Conservation (phyloP, 352 stramenopile species). For the Phytophthora macrochlamydospora region DNA sequence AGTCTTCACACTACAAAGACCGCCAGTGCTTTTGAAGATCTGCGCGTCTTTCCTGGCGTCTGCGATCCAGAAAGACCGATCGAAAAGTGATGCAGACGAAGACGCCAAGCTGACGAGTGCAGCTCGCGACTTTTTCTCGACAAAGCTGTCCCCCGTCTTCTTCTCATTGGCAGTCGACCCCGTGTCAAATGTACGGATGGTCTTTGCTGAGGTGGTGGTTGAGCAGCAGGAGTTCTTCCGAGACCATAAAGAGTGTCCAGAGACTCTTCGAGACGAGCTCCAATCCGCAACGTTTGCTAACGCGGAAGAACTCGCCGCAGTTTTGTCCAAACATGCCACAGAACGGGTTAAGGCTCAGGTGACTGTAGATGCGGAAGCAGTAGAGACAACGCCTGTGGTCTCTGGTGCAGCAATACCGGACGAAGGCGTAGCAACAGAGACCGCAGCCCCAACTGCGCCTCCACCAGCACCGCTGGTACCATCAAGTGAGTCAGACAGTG, state of each 20-base stretch:
- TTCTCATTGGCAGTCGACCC: constrained; percentile 63
- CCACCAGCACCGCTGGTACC: constrained; percentile 16
- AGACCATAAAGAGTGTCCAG: constrained; percentile 33
- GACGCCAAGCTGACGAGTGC: constrained; percentile 10
- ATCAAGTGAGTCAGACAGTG: constrained; percentile 8
- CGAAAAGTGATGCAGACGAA: constrained; percentile 9
- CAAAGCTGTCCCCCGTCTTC: constrained; percentile 50
- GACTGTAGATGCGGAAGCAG: constrained; percentile 13
- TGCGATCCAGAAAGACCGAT: constrained; percentile 5
- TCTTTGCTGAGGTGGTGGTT: constrained; percentile 59
- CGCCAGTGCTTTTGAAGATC: constrained; percentile 76
- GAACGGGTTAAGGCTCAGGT: constrained; percentile 13
- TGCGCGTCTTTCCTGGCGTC: constrained; percentile 56
- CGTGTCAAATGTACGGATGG: constrained; percentile 76
- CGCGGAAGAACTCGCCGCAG: constrained; percentile 36
- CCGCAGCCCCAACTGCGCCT: constrained; percentile 1
- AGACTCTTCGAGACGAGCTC: constrained; percentile 29
- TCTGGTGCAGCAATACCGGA: not conserved
- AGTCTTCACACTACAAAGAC: constrained; percentile 63
- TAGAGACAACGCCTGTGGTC: constrained; percentile 8
- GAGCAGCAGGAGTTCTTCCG: constrained; percentile 49
- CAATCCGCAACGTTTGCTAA: constrained; percentile 21
- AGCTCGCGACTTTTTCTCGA: constrained; percentile 51
- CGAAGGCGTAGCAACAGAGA: constrained; percentile 9
- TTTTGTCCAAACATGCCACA: constrained; percentile 29